Evolutionary conservation across 2,329 filamentous ascomycete species (phyloP).

Genomic region (Xylaria sp.): DNA sequence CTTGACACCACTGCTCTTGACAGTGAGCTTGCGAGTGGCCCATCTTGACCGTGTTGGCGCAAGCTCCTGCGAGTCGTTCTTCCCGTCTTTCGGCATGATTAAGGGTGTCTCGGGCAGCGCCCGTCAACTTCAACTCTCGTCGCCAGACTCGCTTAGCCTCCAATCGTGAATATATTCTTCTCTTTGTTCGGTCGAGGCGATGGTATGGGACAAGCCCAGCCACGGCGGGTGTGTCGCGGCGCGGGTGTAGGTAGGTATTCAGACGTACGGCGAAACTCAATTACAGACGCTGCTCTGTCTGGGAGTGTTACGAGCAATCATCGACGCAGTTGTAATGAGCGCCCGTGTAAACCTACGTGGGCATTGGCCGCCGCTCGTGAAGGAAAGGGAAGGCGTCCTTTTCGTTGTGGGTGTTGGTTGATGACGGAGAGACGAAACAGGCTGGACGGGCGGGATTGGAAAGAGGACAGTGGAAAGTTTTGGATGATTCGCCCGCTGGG

Average conservation of each 20-base stretch:
- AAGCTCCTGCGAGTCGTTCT: constrained; percentile 51
- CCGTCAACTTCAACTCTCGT: constrained; percentile 56
- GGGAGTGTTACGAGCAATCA: constrained; percentile 22
- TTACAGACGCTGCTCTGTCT: constrained; percentile 2
- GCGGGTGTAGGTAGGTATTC: constrained; percentile 5
- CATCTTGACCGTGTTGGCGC: constrained; percentile 86
- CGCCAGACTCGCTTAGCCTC: constrained; percentile 56
- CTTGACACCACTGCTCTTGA: constrained; percentile 80
- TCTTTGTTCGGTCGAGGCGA: constrained; percentile 18
- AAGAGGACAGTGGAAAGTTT: constrained; percentile 42
- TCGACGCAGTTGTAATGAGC: constrained; percentile 18
- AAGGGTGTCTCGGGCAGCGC: constrained; percentile 55
- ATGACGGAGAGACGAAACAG: constrained; percentile 37
- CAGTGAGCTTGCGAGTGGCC: constrained; percentile 90
- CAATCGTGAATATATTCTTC: constrained; percentile 44
- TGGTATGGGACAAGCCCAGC: not conserved
- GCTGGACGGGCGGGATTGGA: constrained; percentile 31
- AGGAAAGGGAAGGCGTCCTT: constrained; percentile 24
- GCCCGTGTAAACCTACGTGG: constrained; percentile 15
- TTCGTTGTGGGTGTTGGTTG: constrained; percentile 29
- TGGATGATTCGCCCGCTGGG: constrained; percentile 36
- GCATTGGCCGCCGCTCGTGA: constrained; percentile 20
- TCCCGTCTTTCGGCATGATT: constrained; percentile 53
- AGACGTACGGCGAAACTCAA: constrained; percentile 20
- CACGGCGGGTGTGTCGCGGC: constrained; percentile 18